Conservation (phyloP, 1,139 yeast species). For the Kazachstania sp. region DNA sequence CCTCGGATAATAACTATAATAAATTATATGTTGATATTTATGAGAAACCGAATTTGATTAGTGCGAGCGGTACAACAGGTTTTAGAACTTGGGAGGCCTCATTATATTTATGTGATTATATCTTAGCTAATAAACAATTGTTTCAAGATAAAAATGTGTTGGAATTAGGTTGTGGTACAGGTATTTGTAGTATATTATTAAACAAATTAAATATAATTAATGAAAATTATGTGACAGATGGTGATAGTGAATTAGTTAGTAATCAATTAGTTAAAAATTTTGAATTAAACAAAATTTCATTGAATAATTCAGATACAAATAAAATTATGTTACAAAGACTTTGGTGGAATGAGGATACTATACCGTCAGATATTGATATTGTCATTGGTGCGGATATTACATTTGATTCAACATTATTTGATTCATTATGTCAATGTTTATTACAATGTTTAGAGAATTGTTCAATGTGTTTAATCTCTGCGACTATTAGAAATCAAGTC, state of each 20-base stretch:
- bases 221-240: slow-evolving; percentile 59
- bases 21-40: slow-evolving; percentile 35
- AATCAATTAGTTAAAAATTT: slow-evolving; percentile 39
- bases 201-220: slow-evolving; percentile 15
- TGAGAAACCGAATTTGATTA: slow-evolving; percentile 57
- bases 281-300: slow-evolving; percentile 35
- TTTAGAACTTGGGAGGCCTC: slow-evolving; percentile 94
- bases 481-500: slow-evolving; percentile 53
- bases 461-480: slow-evolving; percentile 41
- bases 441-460: slow-evolving; percentile 32
- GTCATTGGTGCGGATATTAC: slow-evolving; percentile 82
- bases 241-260: slow-evolving; percentile 57
- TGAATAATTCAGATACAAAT: background rate
- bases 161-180: slow-evolving; percentile 89
- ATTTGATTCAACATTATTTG: slow-evolving; percentile 59
- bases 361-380: slow-evolving; percentile 36
- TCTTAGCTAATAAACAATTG: slow-evolving; percentile 24
- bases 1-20: background rate
- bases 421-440: slow-evolving; percentile 46
- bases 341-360: slow-evolving; percentile 52
- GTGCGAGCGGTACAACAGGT: slow-evolving; percentile 80
- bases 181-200: slow-evolving; percentile 27
- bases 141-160: slow-evolving; percentile 31
- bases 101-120: slow-evolving; percentile 47
- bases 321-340: slow-evolving; percentile 36